Percentiles rank a stretch among this genome's conserved stretches.
Evolutionary conservation across 2,329 filamentous ascomycete species (phyloP).

Genomic region (Aspergillus ochraceoroseus): DNA sequence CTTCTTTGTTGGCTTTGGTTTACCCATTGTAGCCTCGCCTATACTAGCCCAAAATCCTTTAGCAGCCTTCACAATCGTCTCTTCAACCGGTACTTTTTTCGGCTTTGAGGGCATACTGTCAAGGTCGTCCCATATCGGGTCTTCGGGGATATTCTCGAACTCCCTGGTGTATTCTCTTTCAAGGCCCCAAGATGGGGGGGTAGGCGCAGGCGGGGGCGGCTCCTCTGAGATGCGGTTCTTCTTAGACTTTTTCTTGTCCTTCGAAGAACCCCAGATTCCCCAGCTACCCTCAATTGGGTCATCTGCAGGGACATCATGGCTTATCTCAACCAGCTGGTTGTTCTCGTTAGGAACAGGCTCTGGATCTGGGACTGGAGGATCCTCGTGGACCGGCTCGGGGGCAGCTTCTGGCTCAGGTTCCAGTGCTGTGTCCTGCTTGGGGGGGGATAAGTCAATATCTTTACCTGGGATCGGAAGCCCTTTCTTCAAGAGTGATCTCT

Average conservation of each 20-base stretch:
- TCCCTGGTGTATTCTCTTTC: constrained; percentile 30
- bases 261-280: constrained; percentile 37
- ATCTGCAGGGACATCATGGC: constrained; percentile 9
- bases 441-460: constrained; percentile 26
- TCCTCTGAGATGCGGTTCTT: constrained; percentile 45
- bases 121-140: constrained; percentile 36
- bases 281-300: constrained; percentile 29
- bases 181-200: constrained; percentile 45
- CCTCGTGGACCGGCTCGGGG: constrained; percentile 11
- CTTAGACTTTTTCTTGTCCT: constrained; percentile 48
- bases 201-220: constrained; percentile 47
- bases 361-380: constrained; percentile 15
- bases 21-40: constrained; percentile 37
- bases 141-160: constrained; percentile 33
- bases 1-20: constrained; percentile 42
- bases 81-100: constrained; percentile 34
- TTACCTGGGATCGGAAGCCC: constrained; percentile 25
- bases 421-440: constrained; percentile 16
- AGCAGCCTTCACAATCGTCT: constrained; percentile 37
- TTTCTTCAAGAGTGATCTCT: constrained; percentile 17
- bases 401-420: constrained; percentile 5
- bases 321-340: constrained; percentile 19
- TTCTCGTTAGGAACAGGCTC: constrained; percentile 27
- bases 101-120: constrained; percentile 37
- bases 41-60: constrained; percentile 46